Conservation (phyloP, 257 asterid genomes). For the Solanum lycopersicoides region DNA sequence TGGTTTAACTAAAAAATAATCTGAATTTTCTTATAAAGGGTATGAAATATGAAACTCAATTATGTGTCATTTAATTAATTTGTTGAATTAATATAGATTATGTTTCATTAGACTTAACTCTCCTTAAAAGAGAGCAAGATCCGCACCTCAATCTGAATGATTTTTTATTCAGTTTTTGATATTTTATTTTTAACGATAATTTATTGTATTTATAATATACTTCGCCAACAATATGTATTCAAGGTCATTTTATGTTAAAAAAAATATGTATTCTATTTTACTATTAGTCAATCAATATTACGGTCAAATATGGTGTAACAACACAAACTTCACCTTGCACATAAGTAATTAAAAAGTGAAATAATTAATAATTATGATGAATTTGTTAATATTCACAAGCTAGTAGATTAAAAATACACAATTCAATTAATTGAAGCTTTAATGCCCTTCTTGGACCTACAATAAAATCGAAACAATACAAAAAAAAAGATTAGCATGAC, state of each 20-base stretch:
- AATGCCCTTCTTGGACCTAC: neutral
- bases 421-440: neutral
- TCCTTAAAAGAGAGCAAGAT: too few relatives aligned
- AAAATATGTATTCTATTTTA: too few relatives aligned
- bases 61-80: neutral
- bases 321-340: neutral
- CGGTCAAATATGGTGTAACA: too few relatives aligned
- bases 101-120: neutral
- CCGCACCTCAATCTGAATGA: too few relatives aligned
- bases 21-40: neutral
- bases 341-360: neutral
- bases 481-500: too few relatives aligned
- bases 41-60: neutral
- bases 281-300: too few relatives aligned
- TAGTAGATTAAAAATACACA: neutral
- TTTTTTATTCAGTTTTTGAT: too few relatives aligned
- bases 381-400: neutral
- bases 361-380: neutral
- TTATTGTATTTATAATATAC: neutral
- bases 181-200: too few relatives aligned
- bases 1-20: constrained; percentile 8
- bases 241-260: neutral
- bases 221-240: neutral
- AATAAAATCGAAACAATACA: too few relatives aligned
- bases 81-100: too few relatives aligned